Evolutionary conservation across 2,329 filamentous ascomycete genomes (phyloP).

Genomic region (Tolypocladium capitatum): DNA sequence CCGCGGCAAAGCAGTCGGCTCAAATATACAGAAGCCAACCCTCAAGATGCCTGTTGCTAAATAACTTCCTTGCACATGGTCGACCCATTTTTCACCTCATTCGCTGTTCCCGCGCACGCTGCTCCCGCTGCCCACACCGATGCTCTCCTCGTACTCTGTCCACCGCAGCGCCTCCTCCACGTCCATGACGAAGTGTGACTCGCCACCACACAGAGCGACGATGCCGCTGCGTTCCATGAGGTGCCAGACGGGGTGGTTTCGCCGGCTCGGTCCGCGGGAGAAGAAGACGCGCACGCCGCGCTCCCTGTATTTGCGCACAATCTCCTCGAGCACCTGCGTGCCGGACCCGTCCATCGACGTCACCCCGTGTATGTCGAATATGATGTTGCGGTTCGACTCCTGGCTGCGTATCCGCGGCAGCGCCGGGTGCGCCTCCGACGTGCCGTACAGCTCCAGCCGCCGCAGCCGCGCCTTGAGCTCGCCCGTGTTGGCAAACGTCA

Average conservation of each 20-base stretch:
- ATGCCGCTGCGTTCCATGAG: slow-evolving; percentile 73
- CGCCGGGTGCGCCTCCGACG: slow-evolving; percentile 69
- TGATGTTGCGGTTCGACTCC: slow-evolving; percentile 81
- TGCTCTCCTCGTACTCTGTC: slow-evolving; percentile 57
- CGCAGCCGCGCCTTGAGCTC: slow-evolving; percentile 74
- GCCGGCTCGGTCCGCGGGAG: slow-evolving; percentile 37
- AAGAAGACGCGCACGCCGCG: slow-evolving; percentile 69
- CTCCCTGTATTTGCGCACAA: slow-evolving; percentile 68
- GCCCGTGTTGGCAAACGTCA: slow-evolving; percentile 95
- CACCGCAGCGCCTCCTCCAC: slow-evolving; percentile 75
- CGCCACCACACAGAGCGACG: slow-evolving; percentile 67
- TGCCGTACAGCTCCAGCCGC: slow-evolving; percentile 83
- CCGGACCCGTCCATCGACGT: slow-evolving; percentile 88
- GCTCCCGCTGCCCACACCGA: slow-evolving; percentile 12
- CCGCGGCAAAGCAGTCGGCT: background rate
- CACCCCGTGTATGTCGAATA: slow-evolving; percentile 97
- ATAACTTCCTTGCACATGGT: background rate
- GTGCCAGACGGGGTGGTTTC: slow-evolving; percentile 47
- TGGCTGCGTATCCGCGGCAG: slow-evolving; percentile 63
- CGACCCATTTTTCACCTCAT: slow-evolving; percentile 4
- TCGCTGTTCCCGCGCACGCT: background rate
- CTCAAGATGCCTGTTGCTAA: background rate
- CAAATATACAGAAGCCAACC: background rate
- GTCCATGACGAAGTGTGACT: slow-evolving; percentile 63
- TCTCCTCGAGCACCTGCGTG: slow-evolving; percentile 81